A percentile compares a stretch with the other conserved stretches of the same genome.
phyloP scores from a whole-genome alignment of 1,284 basidiomycete genomes.

The Anthracocystis panici-leucophaei region DNA sequence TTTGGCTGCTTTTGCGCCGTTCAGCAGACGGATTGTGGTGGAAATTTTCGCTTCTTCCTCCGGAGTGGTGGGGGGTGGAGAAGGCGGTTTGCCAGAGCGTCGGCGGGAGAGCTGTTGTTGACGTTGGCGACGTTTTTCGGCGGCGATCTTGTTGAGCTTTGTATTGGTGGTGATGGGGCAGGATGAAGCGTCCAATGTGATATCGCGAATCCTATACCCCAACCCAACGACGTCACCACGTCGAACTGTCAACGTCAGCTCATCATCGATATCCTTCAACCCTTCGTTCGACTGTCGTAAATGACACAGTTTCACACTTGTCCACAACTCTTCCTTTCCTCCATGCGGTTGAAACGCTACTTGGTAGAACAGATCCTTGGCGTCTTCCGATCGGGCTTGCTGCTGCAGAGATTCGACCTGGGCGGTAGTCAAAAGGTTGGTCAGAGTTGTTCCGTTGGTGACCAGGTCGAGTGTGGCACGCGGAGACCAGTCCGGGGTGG shows the following conservation, averaged over 20 bases:
- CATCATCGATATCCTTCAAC: slow-evolving; percentile 25
- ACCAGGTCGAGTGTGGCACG: slow-evolving; percentile 14
- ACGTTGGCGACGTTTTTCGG: slow-evolving; percentile 2
- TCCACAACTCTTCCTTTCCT: slow-evolving; percentile 2
- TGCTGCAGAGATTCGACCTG: slow-evolving; percentile 2
- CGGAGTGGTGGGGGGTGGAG: background rate
- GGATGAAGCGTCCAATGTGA: slow-evolving; percentile 9
- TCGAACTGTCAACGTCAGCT: slow-evolving; percentile 11
- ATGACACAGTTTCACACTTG: slow-evolving; percentile 25
- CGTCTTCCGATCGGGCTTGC: background rate
- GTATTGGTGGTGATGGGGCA: slow-evolving; percentile 13
- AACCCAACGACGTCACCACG: background rate
- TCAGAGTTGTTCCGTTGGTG: background rate
- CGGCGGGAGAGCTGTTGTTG: slow-evolving; percentile 20
- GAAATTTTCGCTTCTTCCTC: background rate
- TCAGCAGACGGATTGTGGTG: background rate
- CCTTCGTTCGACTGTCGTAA: slow-evolving; percentile 22
- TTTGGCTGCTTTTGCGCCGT: background rate
- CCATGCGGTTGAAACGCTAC: background rate
- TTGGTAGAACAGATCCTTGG: slow-evolving; percentile 17
- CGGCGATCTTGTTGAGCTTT: slow-evolving; percentile 5
- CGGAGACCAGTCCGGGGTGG: slow-evolving; percentile 14
- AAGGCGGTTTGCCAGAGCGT: background rate
- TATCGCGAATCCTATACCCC: slow-evolving; percentile 30
- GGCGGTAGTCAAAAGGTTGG: background rate